These are phyloP conservation scores for Entomortierella beljakovae DNA, from an alignment of 192 early-diverging fungal genomes.

Conservation along the genomic window DNA sequence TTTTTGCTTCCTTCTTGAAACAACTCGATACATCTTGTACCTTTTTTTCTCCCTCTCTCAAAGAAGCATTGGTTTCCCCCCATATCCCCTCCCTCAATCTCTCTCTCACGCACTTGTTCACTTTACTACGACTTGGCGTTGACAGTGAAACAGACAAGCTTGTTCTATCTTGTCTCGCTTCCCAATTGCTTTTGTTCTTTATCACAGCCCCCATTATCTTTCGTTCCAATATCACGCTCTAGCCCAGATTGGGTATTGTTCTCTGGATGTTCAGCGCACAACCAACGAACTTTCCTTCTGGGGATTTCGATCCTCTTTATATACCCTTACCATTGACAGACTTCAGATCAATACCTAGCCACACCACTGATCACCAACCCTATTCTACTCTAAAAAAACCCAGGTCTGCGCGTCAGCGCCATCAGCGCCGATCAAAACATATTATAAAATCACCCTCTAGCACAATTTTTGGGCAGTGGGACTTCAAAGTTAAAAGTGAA, in stretches of 20 bases:
- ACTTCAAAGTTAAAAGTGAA: conserved; percentile 34
- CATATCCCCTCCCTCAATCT: too few relatives aligned
- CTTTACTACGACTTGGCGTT: neutral
- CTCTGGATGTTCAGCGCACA: conserved; percentile 10
- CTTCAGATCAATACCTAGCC: neutral
- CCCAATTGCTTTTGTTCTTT: too few relatives aligned
- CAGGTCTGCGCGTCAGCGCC: conserved; percentile 16
- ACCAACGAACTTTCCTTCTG: neutral
- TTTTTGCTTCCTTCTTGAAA: neutral
- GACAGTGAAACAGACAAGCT: too few relatives aligned
- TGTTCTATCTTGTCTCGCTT: too few relatives aligned
- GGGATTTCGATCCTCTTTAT: conserved; percentile 2
- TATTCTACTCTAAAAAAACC: conserved; percentile 1
- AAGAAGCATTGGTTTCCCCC: too few relatives aligned
- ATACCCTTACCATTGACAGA: neutral
- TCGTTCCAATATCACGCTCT: neutral
- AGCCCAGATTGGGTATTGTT: neutral
- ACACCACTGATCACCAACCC: neutral
- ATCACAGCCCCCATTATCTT: too few relatives aligned
- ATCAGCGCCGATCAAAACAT: conserved; percentile 21
- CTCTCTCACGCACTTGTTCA: too few relatives aligned
- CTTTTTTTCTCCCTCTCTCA: neutral
- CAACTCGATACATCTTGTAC: neutral
- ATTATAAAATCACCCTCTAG: conserved; percentile 11
- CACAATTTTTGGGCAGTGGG: conserved; percentile 38